Percentiles rank a stretch among this genome's conserved stretches.
Conservation (phyloP, 768 basidiomycete genomes). For the Artomyces pyxidatus region DNA sequence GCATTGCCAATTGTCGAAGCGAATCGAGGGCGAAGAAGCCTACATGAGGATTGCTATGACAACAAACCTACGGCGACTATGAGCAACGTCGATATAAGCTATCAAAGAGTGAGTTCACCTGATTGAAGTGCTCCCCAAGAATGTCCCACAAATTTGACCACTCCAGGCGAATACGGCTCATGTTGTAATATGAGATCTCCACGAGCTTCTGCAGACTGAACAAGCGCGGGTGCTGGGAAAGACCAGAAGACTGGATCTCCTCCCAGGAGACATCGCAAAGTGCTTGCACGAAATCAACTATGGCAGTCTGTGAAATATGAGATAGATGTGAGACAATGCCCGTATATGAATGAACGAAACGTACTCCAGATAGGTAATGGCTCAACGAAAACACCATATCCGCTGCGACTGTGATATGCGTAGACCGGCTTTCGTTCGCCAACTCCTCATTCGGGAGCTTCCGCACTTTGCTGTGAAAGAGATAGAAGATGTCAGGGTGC, state of each 20-base stretch:
- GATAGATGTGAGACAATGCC: not conserved
- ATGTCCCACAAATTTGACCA: slow-evolving; percentile 99
- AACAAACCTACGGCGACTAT: slow-evolving; percentile 68
- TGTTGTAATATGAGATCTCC: slow-evolving; percentile 99
- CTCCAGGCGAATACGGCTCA: slow-evolving; percentile 94
- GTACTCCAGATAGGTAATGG: slow-evolving; percentile 88
- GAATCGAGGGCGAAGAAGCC: slow-evolving; percentile 96
- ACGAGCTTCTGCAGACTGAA: slow-evolving; percentile 98
- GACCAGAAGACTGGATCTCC: slow-evolving; percentile 94
- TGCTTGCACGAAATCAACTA: slow-evolving; percentile 95
- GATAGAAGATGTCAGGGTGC: slow-evolving; percentile 12
- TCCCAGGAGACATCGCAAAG: slow-evolving; percentile 98
- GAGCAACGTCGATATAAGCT: not conserved
- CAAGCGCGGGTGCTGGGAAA: slow-evolving; percentile 88
- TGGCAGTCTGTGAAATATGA: slow-evolving; percentile 68
- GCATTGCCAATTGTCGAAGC: slow-evolving; percentile 93
- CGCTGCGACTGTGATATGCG: slow-evolving; percentile 96
- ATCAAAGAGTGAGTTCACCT: slow-evolving; percentile 41
- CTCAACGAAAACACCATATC: slow-evolving; percentile 99
- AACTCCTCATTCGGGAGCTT: slow-evolving; percentile 85
- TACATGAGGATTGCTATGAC: slow-evolving; percentile 95
- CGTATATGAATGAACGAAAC: slow-evolving; percentile 22
- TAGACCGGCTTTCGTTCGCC: slow-evolving; percentile 93
- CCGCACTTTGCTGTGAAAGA: slow-evolving; percentile 30
- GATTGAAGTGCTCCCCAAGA: slow-evolving; percentile 96